Evolutionary conservation across 2,329 filamentous ascomycete species (phyloP).

Genomic region (Iodosphaeria phyllophila): DNA sequence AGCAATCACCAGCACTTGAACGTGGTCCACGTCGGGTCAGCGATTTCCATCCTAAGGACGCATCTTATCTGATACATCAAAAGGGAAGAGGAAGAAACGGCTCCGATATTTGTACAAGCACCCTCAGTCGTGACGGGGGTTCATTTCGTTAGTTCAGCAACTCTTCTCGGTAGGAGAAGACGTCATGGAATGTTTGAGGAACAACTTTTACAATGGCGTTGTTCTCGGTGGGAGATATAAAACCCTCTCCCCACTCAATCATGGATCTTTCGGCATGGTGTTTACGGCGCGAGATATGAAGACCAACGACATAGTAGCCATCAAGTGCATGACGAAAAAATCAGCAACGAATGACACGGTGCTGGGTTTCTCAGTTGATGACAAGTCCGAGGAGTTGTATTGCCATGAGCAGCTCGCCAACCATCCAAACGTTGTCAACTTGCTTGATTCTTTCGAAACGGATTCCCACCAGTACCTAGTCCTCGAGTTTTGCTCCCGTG

Average conservation of each 20-base stretch:
- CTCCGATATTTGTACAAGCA: slow-evolving; percentile 11
- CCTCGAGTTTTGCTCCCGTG: slow-evolving; percentile 85
- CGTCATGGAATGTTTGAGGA: slow-evolving; percentile 70
- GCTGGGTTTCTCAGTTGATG: slow-evolving; percentile 55
- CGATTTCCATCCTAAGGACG: background rate
- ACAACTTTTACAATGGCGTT: slow-evolving; percentile 61
- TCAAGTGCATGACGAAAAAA: slow-evolving; percentile 90
- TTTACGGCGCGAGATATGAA: slow-evolving; percentile 71
- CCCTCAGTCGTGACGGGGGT: too few relatives aligned
- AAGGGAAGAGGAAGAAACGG: slow-evolving; percentile 7
- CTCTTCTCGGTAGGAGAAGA: slow-evolving; percentile 14
- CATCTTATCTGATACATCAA: slow-evolving; percentile 10
- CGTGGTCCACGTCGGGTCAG: background rate
- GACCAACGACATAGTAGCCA: slow-evolving; percentile 67
- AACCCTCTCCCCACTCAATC: slow-evolving; percentile 86
- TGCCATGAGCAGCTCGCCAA: slow-evolving; percentile 63
- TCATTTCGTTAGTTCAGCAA: slow-evolving; percentile 8
- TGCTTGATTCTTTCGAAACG: slow-evolving; percentile 83
- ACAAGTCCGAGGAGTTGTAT: slow-evolving; percentile 62
- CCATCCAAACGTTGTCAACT: slow-evolving; percentile 86
- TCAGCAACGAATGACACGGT: slow-evolving; percentile 39
- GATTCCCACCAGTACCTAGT: slow-evolving; percentile 80
- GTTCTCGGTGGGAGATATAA: slow-evolving; percentile 78
- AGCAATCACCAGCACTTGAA: background rate
- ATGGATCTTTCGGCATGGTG: slow-evolving; percentile 98